Evolutionary conservation across 2,329 filamentous ascomycete species (phyloP).

Genomic region (Beauveria sp.): DNA sequence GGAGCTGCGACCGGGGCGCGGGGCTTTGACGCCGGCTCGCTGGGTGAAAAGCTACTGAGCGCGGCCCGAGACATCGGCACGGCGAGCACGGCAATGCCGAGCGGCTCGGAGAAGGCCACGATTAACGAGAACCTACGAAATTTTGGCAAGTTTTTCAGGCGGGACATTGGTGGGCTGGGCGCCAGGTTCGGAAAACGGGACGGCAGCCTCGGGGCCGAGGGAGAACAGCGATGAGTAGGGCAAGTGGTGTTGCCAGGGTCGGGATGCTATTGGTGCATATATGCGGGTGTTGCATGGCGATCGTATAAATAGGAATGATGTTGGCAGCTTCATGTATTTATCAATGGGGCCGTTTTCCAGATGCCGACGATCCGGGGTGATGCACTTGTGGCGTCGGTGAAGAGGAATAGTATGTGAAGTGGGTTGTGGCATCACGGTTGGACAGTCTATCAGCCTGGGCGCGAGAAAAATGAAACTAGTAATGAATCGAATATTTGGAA

Average conservation of each 20-base stretch:
- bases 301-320: background rate
- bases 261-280: background rate
- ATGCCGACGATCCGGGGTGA: background rate
- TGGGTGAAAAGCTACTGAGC: constrained; percentile 83
- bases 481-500: background rate
- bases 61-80: constrained; percentile 80
- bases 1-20: constrained; percentile 27
- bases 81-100: constrained; percentile 23
- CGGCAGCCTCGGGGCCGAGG: constrained; percentile 27
- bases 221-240: constrained; percentile 16
- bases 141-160: constrained; percentile 90
- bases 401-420: background rate
- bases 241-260: background rate
- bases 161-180: constrained; percentile 73
- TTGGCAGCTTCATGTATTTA: background rate
- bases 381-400: background rate
- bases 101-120: constrained; percentile 52
- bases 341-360: background rate
- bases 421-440: background rate
- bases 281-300: background rate
- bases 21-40: constrained; percentile 70
- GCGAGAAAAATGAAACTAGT: background rate
- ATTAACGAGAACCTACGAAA: constrained; percentile 93
- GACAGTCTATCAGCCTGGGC: background rate
- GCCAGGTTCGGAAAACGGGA: constrained; percentile 62